A percentile compares a stretch with the other conserved stretches of the same genome.
Evolutionary conservation across 1,139 yeast species (phyloP).

Genomic region (Hyphopichia burtonii): DNA sequence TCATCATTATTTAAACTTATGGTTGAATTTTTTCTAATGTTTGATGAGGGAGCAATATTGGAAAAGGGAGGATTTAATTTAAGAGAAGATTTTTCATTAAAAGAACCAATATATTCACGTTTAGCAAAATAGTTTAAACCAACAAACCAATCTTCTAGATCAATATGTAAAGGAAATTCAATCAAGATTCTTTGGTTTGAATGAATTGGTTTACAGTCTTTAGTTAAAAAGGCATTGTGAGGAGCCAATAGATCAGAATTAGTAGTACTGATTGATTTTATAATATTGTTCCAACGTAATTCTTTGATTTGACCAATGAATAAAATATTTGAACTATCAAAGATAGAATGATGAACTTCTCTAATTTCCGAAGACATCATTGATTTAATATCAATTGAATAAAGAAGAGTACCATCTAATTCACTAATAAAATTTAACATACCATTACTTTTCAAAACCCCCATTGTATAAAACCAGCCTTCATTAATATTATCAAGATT

Average conservation of each 20-base stretch:
- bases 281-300: slow-evolving; percentile 46
- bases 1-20: background rate
- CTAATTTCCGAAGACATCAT: slow-evolving; percentile 67
- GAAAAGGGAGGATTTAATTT: background rate
- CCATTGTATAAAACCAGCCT: slow-evolving; percentile 79
- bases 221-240: slow-evolving; percentile 23
- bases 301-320: slow-evolving; percentile 58
- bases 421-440: slow-evolving; percentile 60
- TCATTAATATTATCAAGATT: slow-evolving; percentile 30
- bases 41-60: slow-evolving; percentile 4
- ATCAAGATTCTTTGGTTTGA: slow-evolving; percentile 48
- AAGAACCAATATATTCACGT: slow-evolving; percentile 52
- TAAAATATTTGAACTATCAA: slow-evolving; percentile 57
- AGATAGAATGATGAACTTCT: slow-evolving; percentile 65
- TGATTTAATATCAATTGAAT: slow-evolving; percentile 56
- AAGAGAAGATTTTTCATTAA: slow-evolving; percentile 10
- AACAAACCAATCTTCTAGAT: slow-evolving; percentile 82
- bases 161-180: slow-evolving; percentile 68
- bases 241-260: slow-evolving; percentile 20
- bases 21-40: background rate
- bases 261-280: slow-evolving; percentile 29
- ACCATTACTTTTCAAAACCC: slow-evolving; percentile 69
- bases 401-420: slow-evolving; percentile 64
- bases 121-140: slow-evolving; percentile 68
- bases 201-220: slow-evolving; percentile 34